These are phyloP conservation scores for Amaranthus hypochondriacus DNA, from an alignment of 148 eudicot genomes.

Conservation along the genomic window DNA sequence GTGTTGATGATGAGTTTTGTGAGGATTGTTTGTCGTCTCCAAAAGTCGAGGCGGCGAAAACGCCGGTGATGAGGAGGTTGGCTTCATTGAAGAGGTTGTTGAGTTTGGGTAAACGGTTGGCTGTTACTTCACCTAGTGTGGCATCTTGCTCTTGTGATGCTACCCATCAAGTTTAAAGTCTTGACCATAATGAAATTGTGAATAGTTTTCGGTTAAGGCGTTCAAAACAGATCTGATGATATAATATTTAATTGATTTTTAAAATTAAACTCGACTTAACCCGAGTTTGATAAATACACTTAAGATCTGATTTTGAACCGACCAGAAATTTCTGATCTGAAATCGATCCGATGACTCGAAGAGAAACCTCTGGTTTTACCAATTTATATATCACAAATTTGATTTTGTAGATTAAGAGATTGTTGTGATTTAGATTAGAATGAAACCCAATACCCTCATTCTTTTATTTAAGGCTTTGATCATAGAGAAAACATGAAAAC, in stretches of 20 bases:
- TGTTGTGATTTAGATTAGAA: constrained; percentile 12
- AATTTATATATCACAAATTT: not conserved
- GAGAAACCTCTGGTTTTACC: not conserved
- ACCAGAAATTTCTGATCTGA: not conserved
- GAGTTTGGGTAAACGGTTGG: constrained; percentile 60
- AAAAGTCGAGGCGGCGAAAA: constrained; percentile 34
- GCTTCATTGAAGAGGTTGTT: constrained; percentile 70
- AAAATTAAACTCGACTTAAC: too few relatives aligned
- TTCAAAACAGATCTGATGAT: too few relatives aligned
- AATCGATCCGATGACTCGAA: too few relatives aligned
- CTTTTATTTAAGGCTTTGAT: not conserved
- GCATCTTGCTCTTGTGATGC: constrained; percentile 31
- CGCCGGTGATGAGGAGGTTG: constrained; percentile 48
- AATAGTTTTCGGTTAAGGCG: too few relatives aligned
- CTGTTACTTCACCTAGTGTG: constrained; percentile 31
- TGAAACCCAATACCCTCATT: constrained; percentile 17
- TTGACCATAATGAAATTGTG: too few relatives aligned
- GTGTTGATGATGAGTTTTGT: constrained; percentile 9
- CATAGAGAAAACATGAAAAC: too few relatives aligned
- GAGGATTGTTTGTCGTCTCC: constrained; percentile 10
- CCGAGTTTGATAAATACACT: too few relatives aligned
- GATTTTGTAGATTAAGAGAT: not conserved
- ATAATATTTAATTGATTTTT: too few relatives aligned
- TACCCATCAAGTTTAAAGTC: not conserved
- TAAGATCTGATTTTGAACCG: too few relatives aligned